Evolutionary conservation across 352 stramenopile genomes (phyloP), one percentile per base, ranked within the genome.

Genomic region (Thraustochytrium striatum): DNA sequence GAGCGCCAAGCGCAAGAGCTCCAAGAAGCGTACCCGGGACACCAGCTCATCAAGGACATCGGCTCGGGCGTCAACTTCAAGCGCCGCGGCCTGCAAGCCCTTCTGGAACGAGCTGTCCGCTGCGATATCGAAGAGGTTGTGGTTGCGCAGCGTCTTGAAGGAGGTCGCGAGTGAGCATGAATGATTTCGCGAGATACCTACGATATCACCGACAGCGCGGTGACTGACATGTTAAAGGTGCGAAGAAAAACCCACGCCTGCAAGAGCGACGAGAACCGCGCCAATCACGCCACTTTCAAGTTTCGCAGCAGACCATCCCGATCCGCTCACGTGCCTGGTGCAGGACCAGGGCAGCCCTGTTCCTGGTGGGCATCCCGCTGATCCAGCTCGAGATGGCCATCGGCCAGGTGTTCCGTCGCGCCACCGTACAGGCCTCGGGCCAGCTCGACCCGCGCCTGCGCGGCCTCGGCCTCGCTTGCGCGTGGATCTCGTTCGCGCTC

Each of bases 331-430:
- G n/a, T n/a, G n/a, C n/a, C n/a, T n/a, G n/a, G n/a, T n/a, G n/a
- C n/a, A n/a, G n/a, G n/a, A n/a, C n/a, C n/a, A n/a, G n/a, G n/a
- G n/a, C n/a, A n/a, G 85, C 85, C 19, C 57, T 90, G 2, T 72
- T 88, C 30, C 82, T 89, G 13, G 53, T 90, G 16, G 86, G 86
- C 30, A 72, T 90, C 70, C 86, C 86, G n/a, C 70, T 90, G 28
- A 59, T 88, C 13, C 81, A 88, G 30, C 72, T 90, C 41, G 86
- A 90, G 72, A 87, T 89, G 68, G 35, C 59, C 47, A 53, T 89
- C 21, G 86, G 86, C 35, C 85, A 88, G 72, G 84, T 84, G 50
- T 84, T 84, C 61, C 79, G 86, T 62, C 84, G 82, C 39, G 86
- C 84, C 62, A 84, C 86, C 61, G 82, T 87, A 11, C 57, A 81